Base-by-base conservation (phyloP, 345 rosid species). In the Acer negundo region DNA sequence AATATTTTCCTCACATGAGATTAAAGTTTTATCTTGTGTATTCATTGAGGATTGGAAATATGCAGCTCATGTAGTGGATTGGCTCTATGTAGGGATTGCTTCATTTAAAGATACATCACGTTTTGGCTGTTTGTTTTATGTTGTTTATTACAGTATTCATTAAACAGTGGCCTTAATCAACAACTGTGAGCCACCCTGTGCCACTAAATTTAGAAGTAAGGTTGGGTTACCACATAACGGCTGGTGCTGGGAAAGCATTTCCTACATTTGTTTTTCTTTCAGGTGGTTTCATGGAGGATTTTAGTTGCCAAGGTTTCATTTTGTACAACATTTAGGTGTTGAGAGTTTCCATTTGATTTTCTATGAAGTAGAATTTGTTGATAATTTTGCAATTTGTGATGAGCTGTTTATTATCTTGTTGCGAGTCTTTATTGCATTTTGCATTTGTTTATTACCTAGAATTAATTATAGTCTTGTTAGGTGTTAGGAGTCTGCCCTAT, bases 41-140 rank as follows among this genome's bases (percentile, higher is more conserved):
- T 40, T 47, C 11, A 17, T 13, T 63, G 31, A 23, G 63, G 69
- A 61, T 62, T 44, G 24, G 77, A 62, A 74, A 74, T 47, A 28
- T 49, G 69, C 69, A 24, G 23, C 61, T 10, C 64, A 44, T 22
- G 17, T 15, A 42, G 38, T 24, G 2, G 49, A 19, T 74, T 47
- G 35, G 69, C 22, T 23, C 31, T 74, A 67, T 67, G 61, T 19
- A 35, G 68, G 38, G 11, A 19, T 55, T 55, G 63, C 17, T 35
- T 31, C 8, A 4, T 72, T 11, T 35, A 72, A 55, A 72, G 64
- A 35, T 6, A 20, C 24, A 19, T 73, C 49, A 6, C 16, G 7
- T 59, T 59, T 40, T 8, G 67, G 75, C 15, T 40, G 38, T 61
- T 20, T 73, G 53, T 31, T 20, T 47, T 8, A 1, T 73, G 1